Base-by-base conservation (phyloP, 306 rosid genomes). In the Rosa chinensis region DNA sequence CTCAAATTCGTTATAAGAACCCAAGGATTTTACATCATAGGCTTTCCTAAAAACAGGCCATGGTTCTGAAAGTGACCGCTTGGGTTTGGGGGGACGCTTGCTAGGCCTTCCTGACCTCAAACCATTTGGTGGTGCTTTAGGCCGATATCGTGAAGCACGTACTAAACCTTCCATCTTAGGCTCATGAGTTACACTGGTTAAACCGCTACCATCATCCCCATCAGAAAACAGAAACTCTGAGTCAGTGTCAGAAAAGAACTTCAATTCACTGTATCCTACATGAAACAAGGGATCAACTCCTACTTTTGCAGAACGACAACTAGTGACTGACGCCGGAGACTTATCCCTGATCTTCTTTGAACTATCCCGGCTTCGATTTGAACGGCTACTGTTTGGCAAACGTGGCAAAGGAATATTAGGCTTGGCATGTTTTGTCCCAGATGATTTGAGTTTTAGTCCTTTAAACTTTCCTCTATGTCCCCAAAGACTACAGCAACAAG, bases 211-310 rank as follows among this genome's bases (percentile, higher is more conserved):
- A 72, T 82, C 80, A 48, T 85, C 92, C 5, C 92, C 91, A 70
- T 89, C 92, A 63, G 91, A 89, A 84, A 84, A 82, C 52, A 78
- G 83, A 62, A 86, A 59, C 70, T 94, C 97, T 10, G 90, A 86
- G 64, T 94, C 97, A 48, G 91, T 87, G 78, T 94, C 98, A 77
- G 97, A 90, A 77, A 21, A 61, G 55, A 86, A 81, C 69, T 87
- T 90, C 84, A 89, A 79, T 82, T 87, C 89, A 17, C 70, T 81
- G 85, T 89, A 88, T 37, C 89, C 92, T 40, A 85, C 86, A 74
- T 82, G 77, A 73, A 89, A 76, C 66, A 87, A 74, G 40, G 84
- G 83, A 78, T 77, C 82, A 59, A 70, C 74, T 55, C 62, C 66
- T 43, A 17, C 21, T 70, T 80, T 86, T 72, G 78, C 88, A 48